Conservation (phyloP, 805 yeast species). For the Starmerella geochares region DNA sequence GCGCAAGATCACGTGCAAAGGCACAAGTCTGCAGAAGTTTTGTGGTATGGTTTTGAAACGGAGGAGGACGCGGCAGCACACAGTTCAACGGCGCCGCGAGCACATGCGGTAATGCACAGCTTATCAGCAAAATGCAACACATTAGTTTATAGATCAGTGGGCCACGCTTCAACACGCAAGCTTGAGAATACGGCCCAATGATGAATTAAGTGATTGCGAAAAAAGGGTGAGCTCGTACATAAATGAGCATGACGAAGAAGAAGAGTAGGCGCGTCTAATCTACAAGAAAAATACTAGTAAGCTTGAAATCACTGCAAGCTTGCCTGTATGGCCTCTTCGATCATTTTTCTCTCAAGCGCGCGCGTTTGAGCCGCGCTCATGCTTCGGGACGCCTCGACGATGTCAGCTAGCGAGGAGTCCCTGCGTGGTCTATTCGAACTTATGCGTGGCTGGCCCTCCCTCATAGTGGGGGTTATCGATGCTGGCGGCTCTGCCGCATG, state of each 20-base stretch:
- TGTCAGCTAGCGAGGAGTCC: conserved; percentile 10
- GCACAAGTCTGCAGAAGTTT: too few relatives aligned
- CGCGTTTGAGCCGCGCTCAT: conserved; percentile 22
- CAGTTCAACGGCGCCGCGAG: neutral
- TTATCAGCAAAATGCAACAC: too few relatives aligned
- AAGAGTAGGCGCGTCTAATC: neutral
- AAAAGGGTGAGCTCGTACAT: neutral
- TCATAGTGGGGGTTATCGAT: neutral
- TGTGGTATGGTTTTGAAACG: too few relatives aligned
- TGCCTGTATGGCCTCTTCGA: conserved; percentile 25
- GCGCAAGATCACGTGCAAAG: neutral
- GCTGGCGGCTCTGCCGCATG: neutral
- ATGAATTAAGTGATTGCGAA: too few relatives aligned
- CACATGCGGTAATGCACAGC: neutral
- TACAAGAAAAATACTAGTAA: conserved; percentile 1
- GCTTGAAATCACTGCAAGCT: conserved; percentile 16
- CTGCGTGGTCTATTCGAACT: neutral
- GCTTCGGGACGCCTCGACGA: conserved; percentile 13
- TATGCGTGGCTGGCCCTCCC: neutral
- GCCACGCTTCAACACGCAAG: too few relatives aligned
- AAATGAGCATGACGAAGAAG: neutral
- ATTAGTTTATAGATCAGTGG: too few relatives aligned
- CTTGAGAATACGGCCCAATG: too few relatives aligned
- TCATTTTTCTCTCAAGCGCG: conserved; percentile 25
- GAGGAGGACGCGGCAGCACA: too few relatives aligned